Evolutionary conservation across 441 rosid species (phyloP).

Genomic region (Gossypium davidsonii): DNA sequence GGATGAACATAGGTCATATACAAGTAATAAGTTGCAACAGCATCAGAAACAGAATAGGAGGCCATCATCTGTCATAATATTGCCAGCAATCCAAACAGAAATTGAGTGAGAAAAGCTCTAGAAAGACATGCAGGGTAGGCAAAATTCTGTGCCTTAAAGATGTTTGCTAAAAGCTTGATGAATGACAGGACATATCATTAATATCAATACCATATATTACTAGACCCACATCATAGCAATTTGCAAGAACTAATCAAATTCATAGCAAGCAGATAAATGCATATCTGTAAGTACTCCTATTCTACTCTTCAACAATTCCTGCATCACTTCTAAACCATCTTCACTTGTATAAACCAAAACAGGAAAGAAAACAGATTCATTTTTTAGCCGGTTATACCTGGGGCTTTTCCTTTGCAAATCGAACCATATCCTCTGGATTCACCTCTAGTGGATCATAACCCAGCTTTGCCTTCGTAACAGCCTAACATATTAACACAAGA

Average conservation of each 20-base stretch:
- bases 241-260: conserved; percentile 1
- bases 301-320: conserved; percentile 4
- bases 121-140: conserved; percentile 11
- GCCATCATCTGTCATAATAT: conserved; percentile 86
- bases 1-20: conserved; percentile 99
- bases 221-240: conserved; percentile 6
- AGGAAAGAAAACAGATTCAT: conserved; percentile 13
- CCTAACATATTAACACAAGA: conserved; percentile 46
- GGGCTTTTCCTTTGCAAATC: conserved; percentile 86
- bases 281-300: neutral
- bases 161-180: neutral
- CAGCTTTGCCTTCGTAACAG: conserved; percentile 92
- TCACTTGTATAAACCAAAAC: conserved; percentile 7
- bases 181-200: neutral
- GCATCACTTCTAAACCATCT: neutral
- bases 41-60: conserved; percentile 98
- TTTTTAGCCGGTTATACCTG: conserved; percentile 53
- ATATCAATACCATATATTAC: neutral
- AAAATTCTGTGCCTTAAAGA: neutral
- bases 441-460: conserved; percentile 98
- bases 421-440: conserved; percentile 99
- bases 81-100: conserved; percentile 20
- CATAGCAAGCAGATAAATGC: neutral
- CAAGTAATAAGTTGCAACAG: conserved; percentile 91
- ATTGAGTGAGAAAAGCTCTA: conserved; percentile 21